Evolutionary conservation across 805 yeast species (phyloP), one percentile per base, ranked within the genome.

Genomic region (Priceomyces medius): DNA sequence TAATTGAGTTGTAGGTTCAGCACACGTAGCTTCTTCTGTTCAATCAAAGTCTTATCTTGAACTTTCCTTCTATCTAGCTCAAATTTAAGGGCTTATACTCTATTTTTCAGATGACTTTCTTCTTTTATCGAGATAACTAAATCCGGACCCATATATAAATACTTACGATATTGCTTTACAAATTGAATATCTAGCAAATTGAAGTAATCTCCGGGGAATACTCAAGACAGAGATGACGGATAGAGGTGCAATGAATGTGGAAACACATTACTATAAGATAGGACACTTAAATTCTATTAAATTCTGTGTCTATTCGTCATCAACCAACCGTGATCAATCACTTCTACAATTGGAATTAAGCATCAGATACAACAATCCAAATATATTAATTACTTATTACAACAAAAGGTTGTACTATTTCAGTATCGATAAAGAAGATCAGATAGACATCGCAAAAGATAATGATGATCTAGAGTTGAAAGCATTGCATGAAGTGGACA

Each of bases 181-280:
- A 10, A 27, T 37, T n/a, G 13, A 27, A 12, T 37, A 12, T n/a
- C 21, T 26, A 14, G 17, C 29, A 9, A 26, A 26, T 26, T 26
- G 29, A 26, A n/a, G 14, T 26, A 10, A 26, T 4, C 5, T 9
- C 7, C 5, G 5, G 9, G n/a, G 9, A n/a, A n/a, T 26, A n/a
- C 29, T 5, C 24, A 18, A 17, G 27, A n/a, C 29, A 8, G 10
- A 9, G 29, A 44, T 44, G 44, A 21, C 44, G 26, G 57, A 51
- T 26, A 48, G 48, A 14, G 39, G 49, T 43, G 59, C 67, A 32
- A 54, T 64, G 20, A 50, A 49, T 39, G 55, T 67, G 12, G 44
- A 53, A 24, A 68, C 76, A 26, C 71, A 70, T 45, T 68, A 64
- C 55, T 61, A 61, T 46, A 69, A 69, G 49, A 45, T 71, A 35